Base-by-base conservation (phyloP, 495 filamentous ascomycete genomes). In the Aspergillus panamensis region DNA sequence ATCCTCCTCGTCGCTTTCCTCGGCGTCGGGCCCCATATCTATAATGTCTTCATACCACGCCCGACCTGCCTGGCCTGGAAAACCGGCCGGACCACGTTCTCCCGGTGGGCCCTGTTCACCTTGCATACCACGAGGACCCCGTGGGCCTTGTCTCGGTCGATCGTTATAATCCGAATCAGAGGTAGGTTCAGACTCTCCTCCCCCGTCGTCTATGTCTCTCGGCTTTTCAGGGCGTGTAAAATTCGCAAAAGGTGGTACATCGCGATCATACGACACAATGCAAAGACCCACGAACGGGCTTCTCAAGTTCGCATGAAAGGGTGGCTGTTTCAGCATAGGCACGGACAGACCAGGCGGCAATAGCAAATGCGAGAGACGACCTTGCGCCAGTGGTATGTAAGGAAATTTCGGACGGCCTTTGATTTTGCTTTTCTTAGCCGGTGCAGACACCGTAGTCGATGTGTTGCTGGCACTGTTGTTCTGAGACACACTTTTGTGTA, bases 401-500 rank as follows among this genome's bases (percentile, higher is more conserved):
- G 30, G 33, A 19, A 30, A 31, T 8, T 13, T 29, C 47, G 16
- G n/a, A 21, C 20, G 17, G 17, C 42, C 16, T 40, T 13, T 16
- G 16, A 14, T 17, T 19, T 13, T 20, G 16, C 3, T 45, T 16
- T 20, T 20, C 16, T 45, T 21, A 6, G 14, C 16, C n/a, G 42
- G 9, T 9, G 42, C n/a, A 16, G 20, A 10, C 6, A 21, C 42
- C 17, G 17, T 21, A 10, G 16, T 19, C 1, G 14, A 45, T 3
- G 9, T 49, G 12, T 31, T 19, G 13, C 10, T 30, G 3, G 7
- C 20, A 20, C 47, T 49, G 13, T 14, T 14, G 3, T 19, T 30
- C n/a, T 73, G 65, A 0, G 71, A 74, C 4, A 64, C 48, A 19
- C 69, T 75, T 16, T 63, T 64, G 33, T 74, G 68, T 1, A 67